These are phyloP conservation scores for Moelleriella libera DNA, from an alignment of 2,329 filamentous ascomycete genomes.

Conservation along the genomic window DNA sequence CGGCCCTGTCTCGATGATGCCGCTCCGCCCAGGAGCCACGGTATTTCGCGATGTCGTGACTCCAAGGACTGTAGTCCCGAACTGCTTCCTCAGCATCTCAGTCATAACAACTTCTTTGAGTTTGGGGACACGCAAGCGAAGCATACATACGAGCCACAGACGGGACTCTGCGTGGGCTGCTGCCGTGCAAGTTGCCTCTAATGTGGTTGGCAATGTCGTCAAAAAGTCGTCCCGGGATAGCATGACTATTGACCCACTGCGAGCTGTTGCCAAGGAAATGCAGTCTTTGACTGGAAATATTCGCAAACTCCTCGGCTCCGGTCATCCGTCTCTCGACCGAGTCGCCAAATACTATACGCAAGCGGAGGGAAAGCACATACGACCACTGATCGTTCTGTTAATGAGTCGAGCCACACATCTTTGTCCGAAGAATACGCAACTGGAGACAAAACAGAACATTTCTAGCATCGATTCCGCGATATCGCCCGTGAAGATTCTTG, in stretches of 20 bases:
- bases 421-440: constrained; percentile 41
- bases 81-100: constrained; percentile 17
- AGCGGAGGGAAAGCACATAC: constrained; percentile 90
- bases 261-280: constrained; percentile 90
- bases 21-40: constrained; percentile 38
- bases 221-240: constrained; percentile 46
- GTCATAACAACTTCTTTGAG: constrained; percentile 13
- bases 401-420: constrained; percentile 92
- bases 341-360: constrained; percentile 98
- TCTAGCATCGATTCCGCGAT: constrained; percentile 38
- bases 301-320: constrained; percentile 79
- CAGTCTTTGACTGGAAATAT: constrained; percentile 92
- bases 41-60: constrained; percentile 27
- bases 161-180: constrained; percentile 59
- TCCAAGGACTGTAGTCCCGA: constrained; percentile 13
- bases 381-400: constrained; percentile 84
- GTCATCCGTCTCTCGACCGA: constrained; percentile 85
- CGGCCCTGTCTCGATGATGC: constrained; percentile 23
- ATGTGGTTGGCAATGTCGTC: constrained; percentile 55
- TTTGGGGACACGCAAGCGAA: constrained; percentile 15
- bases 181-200: constrained; percentile 55
- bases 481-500: constrained; percentile 45
- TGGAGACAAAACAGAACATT: constrained; percentile 24
- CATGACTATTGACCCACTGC: constrained; percentile 73
- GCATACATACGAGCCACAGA: constrained; percentile 28